Evolutionary conservation across 306 rosid species (phyloP), one percentile per base, ranked within the genome.

Genomic region (Rubus idaeus): DNA sequence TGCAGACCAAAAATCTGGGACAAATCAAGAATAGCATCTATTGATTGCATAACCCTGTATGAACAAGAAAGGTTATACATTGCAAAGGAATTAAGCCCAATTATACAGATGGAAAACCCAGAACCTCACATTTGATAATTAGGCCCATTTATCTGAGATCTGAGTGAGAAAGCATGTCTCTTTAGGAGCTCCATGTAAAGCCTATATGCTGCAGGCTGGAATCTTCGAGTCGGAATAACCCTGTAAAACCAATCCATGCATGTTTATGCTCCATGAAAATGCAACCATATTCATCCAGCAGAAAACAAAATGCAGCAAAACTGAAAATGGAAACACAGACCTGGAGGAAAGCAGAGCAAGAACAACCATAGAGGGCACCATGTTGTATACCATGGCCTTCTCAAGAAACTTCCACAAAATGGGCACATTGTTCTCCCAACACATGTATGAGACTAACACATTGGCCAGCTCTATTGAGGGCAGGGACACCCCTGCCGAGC

Each of bases 401-500:
- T 93, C 97, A 5, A 87, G 86, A 73, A 89, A 91, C 92, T 93
- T 93, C 97, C 98, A 91, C 20, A 85, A 70, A 80, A 87, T 79
- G 42, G 98, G 91, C 41, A 86, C 88, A 75, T 93, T 89, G 80
- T 90, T 90, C 3, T 89, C 93, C 98, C 98, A 93, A 68, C 87
- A 93, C 81, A 93, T 88, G 87, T 89, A 79, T n/a, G 95, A 90
- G 10, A 91, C 95, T 62, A 93, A 75, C 10, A 86, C 72, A 14
- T 84, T 52, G 0, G 94, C 91, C 0, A 93, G 93, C 67, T 93
- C 88, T 5, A 74, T 63, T 6, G 96, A 93, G 3, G 95, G 98
- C 51, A 89, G 53, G 40, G 85, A 57, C 76, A 89, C 89, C 68
- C 96, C 95, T 9, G 89, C 88, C 6, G 91, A 88, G 78, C 81